Evolutionary conservation across 106 monocot genomes (phyloP), one percentile per base, ranked within the genome.

Genomic region (Phalaenopsis equestris): DNA sequence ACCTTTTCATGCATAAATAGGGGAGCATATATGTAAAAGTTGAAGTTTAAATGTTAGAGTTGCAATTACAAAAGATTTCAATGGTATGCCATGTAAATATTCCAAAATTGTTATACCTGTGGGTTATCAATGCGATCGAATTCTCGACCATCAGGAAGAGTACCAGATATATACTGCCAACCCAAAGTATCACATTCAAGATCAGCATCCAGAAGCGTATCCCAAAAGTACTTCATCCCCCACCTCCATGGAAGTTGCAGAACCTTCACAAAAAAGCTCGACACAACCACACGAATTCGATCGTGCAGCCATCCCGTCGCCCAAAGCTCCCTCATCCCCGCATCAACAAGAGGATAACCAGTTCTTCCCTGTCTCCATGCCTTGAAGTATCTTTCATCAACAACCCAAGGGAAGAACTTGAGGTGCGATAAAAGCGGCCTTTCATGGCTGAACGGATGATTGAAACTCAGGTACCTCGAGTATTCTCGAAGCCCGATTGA

Each of bases 211-310:
- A 97, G 47, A 49, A 97, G 75, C 0, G 97, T 97, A 73, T 97
- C 94, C 97, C 97, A 97, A 38, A 97, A 97, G 81, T 97, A 97
- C 83, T 97, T 97, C 97, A 97, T 97, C 37, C 94, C 97, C 97
- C 94, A 97, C 75, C 92, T 88, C 97, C 97, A 97, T 16, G 97
- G 97, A 72, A 97, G 89, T 83, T 92, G 97, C 78, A 97, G 77
- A 43, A 97, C 94, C 80, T 97, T 97, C n/a, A 96, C 96, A 72
- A 93, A 96, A 87, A 96, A 96, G 72, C 93, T 94, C 4, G 96
- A 92, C 6, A 97, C 97, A 1, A 97, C 94, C 58, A 97, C 94
- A 52, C 97, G 88, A 38, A 94, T 97, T 42, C 97, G 57, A 68
- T 97, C 94, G 84, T 97, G 97, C 10, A 97, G 74, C 97, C 97